Evolutionary conservation across 129 eudicot species (phyloP), one percentile per base, ranked within the genome.

Genomic region (Dittrichia graveolens): DNA sequence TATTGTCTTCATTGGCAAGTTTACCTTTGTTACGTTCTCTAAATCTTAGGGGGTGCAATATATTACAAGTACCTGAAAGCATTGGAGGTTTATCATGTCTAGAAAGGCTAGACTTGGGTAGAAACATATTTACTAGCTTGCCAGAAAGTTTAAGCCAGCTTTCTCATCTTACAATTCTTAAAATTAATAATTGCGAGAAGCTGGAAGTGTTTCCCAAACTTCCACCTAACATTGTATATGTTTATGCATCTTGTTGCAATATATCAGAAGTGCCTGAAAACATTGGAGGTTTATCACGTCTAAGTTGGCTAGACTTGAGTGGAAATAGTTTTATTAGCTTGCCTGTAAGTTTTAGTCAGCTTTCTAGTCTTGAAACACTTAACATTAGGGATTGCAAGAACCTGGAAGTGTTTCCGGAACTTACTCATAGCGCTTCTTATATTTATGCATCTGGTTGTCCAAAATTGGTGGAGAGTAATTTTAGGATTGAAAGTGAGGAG

Each of bases 81-180:
- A 72, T 72, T 59, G 68, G 58, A 45, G 18, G 67, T n/a, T 72
- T 72, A 72, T 34, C 58, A 72, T 60, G 35, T 72, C 76, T 72
- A 35, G 7, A 59, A 44, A 6, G 0, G 31, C 58, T 72, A 34
- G 4, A 19, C 11, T 24, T 72, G n/a, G 0, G 8, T 0, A 8
- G 16, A 37, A 72, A 72, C 67, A 31, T 0, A 31, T 71, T 71
- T 57, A 43, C 66, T 43, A 56, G 76, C 15, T 71, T 71, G 67
- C 76, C 76, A 42, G 56, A 14, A 71, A 42, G 67, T 71, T 56
- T 71, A 55, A 43, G 35, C 57, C 55, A 71, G 57, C 76, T 71
- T 71, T 71, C 67, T 56, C 66, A 7, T 11, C 76, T 71, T 56
- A 2, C 2, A 6, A n/a, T 3, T 19, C 35, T 71, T 12, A 1